phyloP scores from a whole-genome alignment of 208 protist genomes.

The Lotmaria passim region DNA sequence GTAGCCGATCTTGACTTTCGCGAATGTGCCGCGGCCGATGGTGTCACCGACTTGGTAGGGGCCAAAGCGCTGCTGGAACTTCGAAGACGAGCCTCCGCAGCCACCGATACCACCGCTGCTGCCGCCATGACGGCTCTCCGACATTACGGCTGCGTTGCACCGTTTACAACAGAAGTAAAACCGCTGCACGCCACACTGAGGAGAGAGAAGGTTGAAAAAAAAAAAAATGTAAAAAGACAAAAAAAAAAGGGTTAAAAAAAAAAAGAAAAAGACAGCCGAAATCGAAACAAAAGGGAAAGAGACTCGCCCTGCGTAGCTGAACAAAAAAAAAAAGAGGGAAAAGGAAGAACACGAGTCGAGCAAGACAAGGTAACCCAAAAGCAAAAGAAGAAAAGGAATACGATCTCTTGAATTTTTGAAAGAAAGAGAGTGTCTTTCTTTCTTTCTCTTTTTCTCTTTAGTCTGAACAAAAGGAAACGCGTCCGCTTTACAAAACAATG shows the following conservation, averaged over 20 bases:
- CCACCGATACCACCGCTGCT: background rate
- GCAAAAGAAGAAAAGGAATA: too few relatives aligned
- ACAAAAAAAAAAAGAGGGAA: background rate
- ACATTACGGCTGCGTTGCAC: constrained; percentile 14
- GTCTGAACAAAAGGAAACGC: too few relatives aligned
- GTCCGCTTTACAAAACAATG: too few relatives aligned
- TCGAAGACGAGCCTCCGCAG: constrained; percentile 8
- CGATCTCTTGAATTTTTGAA: too few relatives aligned
- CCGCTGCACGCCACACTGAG: too few relatives aligned
- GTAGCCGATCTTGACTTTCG: constrained; percentile 91
- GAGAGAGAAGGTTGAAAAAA: too few relatives aligned
- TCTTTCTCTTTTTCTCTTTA: too few relatives aligned
- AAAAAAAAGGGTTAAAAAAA: background rate
- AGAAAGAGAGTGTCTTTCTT: too few relatives aligned
- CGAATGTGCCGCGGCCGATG: constrained; percentile 83
- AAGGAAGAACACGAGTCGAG: too few relatives aligned
- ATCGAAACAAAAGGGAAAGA: background rate
- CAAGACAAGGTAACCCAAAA: too few relatives aligned
- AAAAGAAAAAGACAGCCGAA: background rate
- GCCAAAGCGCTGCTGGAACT: constrained; percentile 72
- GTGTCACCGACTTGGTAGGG: constrained; percentile 85
- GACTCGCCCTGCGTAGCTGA: too few relatives aligned
- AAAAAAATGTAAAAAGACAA: constrained; percentile 8
- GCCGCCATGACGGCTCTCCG: constrained; percentile 15
- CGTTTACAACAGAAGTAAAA: background rate